A percentile compares a stretch with the other conserved stretches of the same genome.
These are phyloP conservation scores for Zizania palustris DNA, from an alignment of 202 grass and related monocot genomes.

Conservation along the genomic window DNA sequence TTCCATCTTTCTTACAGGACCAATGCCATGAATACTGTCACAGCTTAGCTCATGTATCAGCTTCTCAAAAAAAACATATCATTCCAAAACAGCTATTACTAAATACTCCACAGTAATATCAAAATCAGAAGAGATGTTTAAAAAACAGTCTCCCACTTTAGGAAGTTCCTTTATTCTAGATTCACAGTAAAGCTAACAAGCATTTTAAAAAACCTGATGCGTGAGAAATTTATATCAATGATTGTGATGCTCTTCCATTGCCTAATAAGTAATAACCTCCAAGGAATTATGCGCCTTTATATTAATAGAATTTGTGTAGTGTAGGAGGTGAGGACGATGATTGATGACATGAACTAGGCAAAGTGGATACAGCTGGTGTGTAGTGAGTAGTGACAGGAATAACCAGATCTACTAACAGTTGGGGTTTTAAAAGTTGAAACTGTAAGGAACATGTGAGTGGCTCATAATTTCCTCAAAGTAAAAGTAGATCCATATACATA, in stretches of 20 bases:
- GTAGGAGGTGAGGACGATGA: neutral
- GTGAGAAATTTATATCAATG: neutral
- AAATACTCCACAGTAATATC: constrained; percentile 6
- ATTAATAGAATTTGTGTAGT: neutral
- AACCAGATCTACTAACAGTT: neutral
- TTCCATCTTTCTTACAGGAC: constrained; percentile 25
- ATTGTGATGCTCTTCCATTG: neutral
- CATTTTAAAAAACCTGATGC: neutral
- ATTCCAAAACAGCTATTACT: constrained; percentile 19
- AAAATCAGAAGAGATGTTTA: neutral
- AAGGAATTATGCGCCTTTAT: neutral
- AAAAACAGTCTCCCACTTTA: neutral
- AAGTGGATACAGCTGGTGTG: neutral
- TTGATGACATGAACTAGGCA: neutral
- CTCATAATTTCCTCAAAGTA: neutral
- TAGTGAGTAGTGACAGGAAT: constrained; percentile 12
- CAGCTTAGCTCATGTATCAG: constrained; percentile 13
- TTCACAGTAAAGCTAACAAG: neutral
- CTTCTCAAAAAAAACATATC: neutral
- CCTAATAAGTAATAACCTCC: neutral
- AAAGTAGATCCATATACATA: constrained; percentile 30
- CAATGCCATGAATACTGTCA: constrained; percentile 13
- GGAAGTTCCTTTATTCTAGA: neutral
- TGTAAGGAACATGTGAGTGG: neutral
- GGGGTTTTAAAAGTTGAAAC: neutral